Conservation (phyloP, 805 yeast species). For the Pichia paraexigua region DNA sequence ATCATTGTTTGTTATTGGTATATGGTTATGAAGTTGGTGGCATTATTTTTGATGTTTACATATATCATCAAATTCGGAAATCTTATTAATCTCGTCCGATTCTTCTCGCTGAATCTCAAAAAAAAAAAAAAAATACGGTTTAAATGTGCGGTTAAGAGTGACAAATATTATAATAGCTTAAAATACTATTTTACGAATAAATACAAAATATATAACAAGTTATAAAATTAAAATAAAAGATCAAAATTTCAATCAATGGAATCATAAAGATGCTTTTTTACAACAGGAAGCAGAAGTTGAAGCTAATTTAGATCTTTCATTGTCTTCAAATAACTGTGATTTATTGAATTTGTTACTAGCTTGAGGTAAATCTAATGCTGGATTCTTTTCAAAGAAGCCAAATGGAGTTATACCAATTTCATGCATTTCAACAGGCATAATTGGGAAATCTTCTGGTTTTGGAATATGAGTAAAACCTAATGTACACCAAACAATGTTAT, state of each 20-base stretch:
- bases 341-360: slow-evolving; percentile 62
- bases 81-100: neutral
- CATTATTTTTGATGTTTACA: neutral
- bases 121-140: neutral
- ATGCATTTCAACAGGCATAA: slow-evolving; percentile 79
- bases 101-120: neutral
- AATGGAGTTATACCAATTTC: slow-evolving; percentile 59
- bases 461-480: slow-evolving; percentile 78
- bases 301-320: slow-evolving; percentile 15
- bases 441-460: slow-evolving; percentile 81
- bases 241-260: neutral
- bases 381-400: slow-evolving; percentile 71
- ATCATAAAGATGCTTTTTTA: slow-evolving; percentile 26
- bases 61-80: neutral
- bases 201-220: neutral
- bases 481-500: slow-evolving; percentile 75
- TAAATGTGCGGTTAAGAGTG: neutral
- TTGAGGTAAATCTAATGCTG: slow-evolving; percentile 72
- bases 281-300: slow-evolving; percentile 21
- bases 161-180: too few species aligned
- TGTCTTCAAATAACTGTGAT: slow-evolving; percentile 34
- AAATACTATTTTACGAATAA: neutral
- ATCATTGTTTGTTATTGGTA: slow-evolving; percentile 1
- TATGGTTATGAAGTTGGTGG: neutral
- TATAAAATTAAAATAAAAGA: neutral